Evolutionary conservation across 257 asterid genomes (phyloP).

Genomic region (Nicotiana attenuata): DNA sequence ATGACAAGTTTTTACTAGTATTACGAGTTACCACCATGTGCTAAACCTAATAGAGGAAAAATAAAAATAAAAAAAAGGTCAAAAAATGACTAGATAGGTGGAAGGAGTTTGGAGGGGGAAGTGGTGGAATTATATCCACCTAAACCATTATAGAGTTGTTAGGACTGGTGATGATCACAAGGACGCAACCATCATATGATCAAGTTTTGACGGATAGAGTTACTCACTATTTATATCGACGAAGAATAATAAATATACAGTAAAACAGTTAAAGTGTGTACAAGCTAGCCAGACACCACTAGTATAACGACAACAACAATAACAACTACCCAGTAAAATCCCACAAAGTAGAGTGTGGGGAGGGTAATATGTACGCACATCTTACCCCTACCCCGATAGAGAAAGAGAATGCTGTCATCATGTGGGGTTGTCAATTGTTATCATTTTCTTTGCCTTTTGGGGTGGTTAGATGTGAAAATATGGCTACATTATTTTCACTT

Average conservation of each 20-base stretch:
- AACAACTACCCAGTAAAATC: no score
- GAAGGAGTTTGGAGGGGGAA: neutral
- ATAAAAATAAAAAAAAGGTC: neutral
- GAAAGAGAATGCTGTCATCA: neutral
- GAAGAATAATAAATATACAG: no score
- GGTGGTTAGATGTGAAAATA: neutral
- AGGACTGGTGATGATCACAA: neutral
- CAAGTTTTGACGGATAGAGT: no score
- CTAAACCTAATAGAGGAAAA: neutral
- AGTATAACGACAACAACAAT: neutral
- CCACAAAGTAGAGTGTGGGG: no score
- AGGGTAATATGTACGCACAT: no score
- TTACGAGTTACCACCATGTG: neutral
- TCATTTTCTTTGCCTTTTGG: neutral
- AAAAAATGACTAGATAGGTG: neutral
- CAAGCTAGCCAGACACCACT: neutral
- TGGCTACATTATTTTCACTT: slow-evolving; percentile 12
- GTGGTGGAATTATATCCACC: neutral
- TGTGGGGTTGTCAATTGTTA: neutral
- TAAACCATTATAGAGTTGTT: slow-evolving; percentile 1
- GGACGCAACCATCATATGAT: no score
- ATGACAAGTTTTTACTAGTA: neutral
- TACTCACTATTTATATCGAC: no score
- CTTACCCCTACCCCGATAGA: no score
- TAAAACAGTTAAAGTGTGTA: neutral